A percentile compares a stretch with the other conserved stretches of the same genome.
Conservation (phyloP, 176 grass and related monocot genomes). For the Juncus inflexus region DNA sequence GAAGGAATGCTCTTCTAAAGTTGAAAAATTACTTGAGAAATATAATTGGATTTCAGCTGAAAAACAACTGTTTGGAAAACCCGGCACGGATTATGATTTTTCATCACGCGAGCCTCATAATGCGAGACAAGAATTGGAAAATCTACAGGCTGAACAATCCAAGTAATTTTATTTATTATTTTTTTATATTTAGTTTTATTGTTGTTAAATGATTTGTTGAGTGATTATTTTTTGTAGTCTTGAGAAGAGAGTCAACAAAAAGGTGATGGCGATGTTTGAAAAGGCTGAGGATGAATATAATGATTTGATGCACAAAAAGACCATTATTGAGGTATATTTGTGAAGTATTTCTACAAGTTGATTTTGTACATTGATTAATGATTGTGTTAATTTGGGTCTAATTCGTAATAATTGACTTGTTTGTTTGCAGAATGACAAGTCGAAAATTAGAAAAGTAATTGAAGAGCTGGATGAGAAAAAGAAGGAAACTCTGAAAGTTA, state of each 20-base stretch:
- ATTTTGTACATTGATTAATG: not conserved
- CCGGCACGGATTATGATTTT: conserved; percentile 91
- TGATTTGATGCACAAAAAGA: conserved; percentile 92
- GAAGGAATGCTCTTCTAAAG: conserved; percentile 84
- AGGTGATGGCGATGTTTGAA: conserved; percentile 99
- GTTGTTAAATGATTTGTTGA: not conserved
- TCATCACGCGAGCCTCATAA: conserved; percentile 57
- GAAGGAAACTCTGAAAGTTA: conserved; percentile 91
- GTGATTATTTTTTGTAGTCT: conserved; percentile 50
- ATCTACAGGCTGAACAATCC: conserved; percentile 74
- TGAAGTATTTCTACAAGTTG: conserved; percentile 7
- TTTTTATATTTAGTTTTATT: not conserved
- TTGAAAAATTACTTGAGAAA: conserved; percentile 77
- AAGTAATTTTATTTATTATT: conserved; percentile 35
- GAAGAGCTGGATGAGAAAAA: conserved; percentile 97
- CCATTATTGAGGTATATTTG: conserved; percentile 63
- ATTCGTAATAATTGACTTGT: not conserved
- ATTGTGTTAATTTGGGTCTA: conserved; percentile 12
- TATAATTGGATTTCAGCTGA: conserved; percentile 88
- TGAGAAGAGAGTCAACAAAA: conserved; percentile 99
- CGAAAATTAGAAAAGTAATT: conserved; percentile 86
- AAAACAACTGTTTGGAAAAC: conserved; percentile 92
- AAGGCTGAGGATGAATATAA: conserved; percentile 97
- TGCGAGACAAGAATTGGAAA: conserved; percentile 69
- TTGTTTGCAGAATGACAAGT: conserved; percentile 78